Conservation (phyloP, 257 asterid species). For the Scutellaria barbata region DNA sequence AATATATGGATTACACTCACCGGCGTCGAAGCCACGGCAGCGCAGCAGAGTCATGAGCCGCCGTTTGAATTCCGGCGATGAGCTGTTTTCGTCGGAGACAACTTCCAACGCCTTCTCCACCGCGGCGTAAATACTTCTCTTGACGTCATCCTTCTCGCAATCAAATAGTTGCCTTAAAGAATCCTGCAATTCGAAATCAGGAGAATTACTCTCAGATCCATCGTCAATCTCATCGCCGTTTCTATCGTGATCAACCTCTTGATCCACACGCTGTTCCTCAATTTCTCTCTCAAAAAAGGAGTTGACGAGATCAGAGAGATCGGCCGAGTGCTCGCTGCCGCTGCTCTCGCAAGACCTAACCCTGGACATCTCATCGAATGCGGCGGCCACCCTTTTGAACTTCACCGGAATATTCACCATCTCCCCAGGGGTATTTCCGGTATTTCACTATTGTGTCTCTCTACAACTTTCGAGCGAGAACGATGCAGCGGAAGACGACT, state of each 20-base stretch:
- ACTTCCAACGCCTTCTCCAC: conserved; percentile 41
- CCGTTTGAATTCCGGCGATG: conserved; percentile 50
- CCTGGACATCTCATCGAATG: conserved; percentile 63
- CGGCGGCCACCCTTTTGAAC: conserved; percentile 64
- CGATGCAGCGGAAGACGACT: conserved; percentile 25
- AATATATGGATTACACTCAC: conserved; percentile 31
- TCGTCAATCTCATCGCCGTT: conserved; percentile 29
- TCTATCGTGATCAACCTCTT: conserved; percentile 13
- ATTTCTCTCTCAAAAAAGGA: conserved; percentile 64
- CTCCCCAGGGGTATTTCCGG: background rate
- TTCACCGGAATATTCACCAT: conserved; percentile 57
- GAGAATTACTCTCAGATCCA: conserved; percentile 28
- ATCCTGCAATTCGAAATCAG: conserved; percentile 34
- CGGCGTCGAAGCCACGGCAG: conserved; percentile 52
- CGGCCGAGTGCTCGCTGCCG: conserved; percentile 83
- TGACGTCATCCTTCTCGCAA: conserved; percentile 13
- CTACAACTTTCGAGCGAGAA: conserved; percentile 28
- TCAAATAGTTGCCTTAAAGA: conserved; percentile 43
- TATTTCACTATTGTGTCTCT: background rate
- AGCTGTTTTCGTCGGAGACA: background rate
- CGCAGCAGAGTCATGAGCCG: conserved; percentile 57
- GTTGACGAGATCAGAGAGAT: conserved; percentile 65
- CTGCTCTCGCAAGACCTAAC: conserved; percentile 63
- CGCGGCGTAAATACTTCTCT: conserved; percentile 31
- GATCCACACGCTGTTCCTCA: conserved; percentile 17